phyloP scores from a whole-genome alignment of 108 stramenopile genomes.

The Skeletonema costatum region DNA sequence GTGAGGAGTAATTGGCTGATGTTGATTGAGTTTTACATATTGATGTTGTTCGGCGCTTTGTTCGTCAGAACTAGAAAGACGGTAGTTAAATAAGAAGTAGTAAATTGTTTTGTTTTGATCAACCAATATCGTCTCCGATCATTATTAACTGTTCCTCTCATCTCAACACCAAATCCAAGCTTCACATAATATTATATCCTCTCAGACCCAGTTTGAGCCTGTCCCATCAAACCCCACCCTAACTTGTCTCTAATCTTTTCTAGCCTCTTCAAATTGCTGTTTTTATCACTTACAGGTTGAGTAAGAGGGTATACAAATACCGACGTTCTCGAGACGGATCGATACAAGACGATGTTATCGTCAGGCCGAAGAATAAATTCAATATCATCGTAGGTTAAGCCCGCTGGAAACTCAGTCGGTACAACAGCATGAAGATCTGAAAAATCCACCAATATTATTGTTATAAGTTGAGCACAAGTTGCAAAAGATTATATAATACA shows the following conservation, averaged over 20 bases:
- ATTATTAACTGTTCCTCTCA: neutral
- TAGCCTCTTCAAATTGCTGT: slow-evolving; percentile 81
- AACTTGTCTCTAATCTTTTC: slow-evolving; percentile 74
- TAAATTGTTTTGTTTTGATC: slow-evolving; percentile 4
- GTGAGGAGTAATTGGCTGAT: slow-evolving; percentile 8
- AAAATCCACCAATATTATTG: neutral
- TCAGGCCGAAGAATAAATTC: slow-evolving; percentile 89
- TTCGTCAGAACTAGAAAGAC: neutral
- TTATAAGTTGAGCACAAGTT: neutral
- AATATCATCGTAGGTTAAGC: slow-evolving; percentile 80
- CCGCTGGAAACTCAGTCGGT: slow-evolving; percentile 70
- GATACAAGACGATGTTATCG: slow-evolving; percentile 86
- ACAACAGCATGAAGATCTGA: slow-evolving; percentile 75
- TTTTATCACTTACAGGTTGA: slow-evolving; percentile 88
- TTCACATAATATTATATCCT: slow-evolving; percentile 26
- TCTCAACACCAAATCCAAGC: neutral
- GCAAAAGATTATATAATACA: neutral
- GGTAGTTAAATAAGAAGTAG: neutral
- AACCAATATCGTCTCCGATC: neutral
- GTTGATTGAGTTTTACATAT: neutral
- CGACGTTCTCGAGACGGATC: slow-evolving; percentile 80
- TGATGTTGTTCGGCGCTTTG: slow-evolving; percentile 1
- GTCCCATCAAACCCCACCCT: slow-evolving; percentile 80
- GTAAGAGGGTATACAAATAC: slow-evolving; percentile 93
- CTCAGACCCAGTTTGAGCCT: slow-evolving; percentile 63